Percentiles rank a stretch among this genome's conserved stretches.
Conservation (phyloP, 305 asterid species). For the Salvia sclarea region DNA sequence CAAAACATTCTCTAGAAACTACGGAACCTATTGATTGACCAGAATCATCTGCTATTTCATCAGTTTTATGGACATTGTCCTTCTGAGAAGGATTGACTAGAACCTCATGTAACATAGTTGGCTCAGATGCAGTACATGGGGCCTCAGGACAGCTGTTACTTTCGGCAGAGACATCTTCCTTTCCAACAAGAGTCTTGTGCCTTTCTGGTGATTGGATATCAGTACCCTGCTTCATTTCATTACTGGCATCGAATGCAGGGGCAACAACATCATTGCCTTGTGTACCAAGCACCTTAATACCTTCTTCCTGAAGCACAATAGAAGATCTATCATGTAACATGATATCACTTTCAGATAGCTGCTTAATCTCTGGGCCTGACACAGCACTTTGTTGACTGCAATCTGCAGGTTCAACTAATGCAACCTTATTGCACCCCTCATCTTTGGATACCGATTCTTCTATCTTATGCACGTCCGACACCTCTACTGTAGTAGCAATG, state of each 20-base stretch:
- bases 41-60: conserved; percentile 37
- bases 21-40: conserved; percentile 30
- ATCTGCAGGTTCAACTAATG: conserved; percentile 40
- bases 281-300: conserved; percentile 29
- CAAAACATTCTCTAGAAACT: conserved; percentile 36
- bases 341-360: conserved; percentile 38
- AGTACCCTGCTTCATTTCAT: conserved; percentile 39
- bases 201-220: conserved; percentile 34
- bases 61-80: conserved; percentile 32
- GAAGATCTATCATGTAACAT: conserved; percentile 37
- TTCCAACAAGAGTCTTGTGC: conserved; percentile 36
- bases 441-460: conserved; percentile 39
- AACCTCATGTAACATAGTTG: conserved; percentile 31
- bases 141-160: conserved; percentile 34
- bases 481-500: conserved; percentile 31
- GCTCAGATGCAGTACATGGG: conserved; percentile 37
- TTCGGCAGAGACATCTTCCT: conserved; percentile 38
- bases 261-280: conserved; percentile 22
- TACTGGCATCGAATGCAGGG: conserved; percentile 24
- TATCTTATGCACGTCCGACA: conserved; percentile 30
- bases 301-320: conserved; percentile 38
- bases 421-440: conserved; percentile 44
- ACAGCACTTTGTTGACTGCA: conserved; percentile 33
- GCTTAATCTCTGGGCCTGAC: conserved; percentile 38
- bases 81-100: conserved; percentile 32